Evolutionary conservation across 73 alveolate genomes (phyloP), one percentile per base, ranked within the genome.

Genomic region (Effrenium voratum): DNA sequence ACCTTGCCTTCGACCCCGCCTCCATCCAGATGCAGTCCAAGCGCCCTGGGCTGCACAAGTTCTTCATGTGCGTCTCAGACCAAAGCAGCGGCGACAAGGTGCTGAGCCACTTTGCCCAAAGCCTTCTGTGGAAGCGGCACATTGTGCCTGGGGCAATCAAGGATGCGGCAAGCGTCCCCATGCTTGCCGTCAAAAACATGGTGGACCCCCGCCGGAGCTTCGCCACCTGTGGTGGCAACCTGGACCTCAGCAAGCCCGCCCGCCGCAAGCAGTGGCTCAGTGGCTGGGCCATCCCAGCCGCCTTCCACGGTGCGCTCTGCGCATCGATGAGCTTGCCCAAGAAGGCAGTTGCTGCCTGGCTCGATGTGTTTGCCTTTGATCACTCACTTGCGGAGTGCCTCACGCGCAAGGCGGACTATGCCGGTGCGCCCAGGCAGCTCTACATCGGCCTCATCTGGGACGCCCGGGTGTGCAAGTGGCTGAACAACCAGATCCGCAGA

Each of bases 341-440:
- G 30, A 63, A 28, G 32, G 26, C 83, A n/a, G 83, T 30, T 10
- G 49, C 49, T 5, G 50, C 49, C 30, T 32, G 45, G 83, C 5
- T 34, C 34, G 83, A 72, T 72, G 83, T 72, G 50, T 72, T 72
- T 72, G 83, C 83, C 49, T 72, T 8, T 36, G 83, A 72, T 26
- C 50, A 34, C 83, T 34, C 50, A 5, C 30, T 72, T 46, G 34
- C 83, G 10, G 83, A 72, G 49, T 46, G 49, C 26, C 34, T 32
- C 34, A 72, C n/a, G 83, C 83, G 83, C 45, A 30, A 26, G 49
- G 50, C 50, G 2, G 49, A 4, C 24, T 26, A 24, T 26, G 3
- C 50, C 5, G 46, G 50, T 2, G 34, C 49, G 12, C 83, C 83
- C 30, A 15, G 5, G 50, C 16, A 4, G 50, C 46, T 72, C 49